Percentiles rank a stretch among this genome's conserved stretches.
Conservation (phyloP, 1,139 yeast species). For the Candida dubliniensis region DNA sequence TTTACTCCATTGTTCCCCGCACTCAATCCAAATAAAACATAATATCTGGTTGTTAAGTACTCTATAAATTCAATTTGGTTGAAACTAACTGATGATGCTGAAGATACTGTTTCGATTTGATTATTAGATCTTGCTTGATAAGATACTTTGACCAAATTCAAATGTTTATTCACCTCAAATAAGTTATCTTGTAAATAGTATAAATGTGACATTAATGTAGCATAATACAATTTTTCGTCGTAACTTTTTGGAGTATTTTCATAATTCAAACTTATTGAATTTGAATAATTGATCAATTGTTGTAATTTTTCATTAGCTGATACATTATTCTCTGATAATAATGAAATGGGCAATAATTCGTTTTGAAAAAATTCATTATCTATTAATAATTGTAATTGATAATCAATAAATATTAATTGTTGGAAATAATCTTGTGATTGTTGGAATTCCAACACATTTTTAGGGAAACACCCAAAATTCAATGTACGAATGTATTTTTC, state of each 20-base stretch:
- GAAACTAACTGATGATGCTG: conserved; percentile 15
- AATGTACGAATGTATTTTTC: conserved; percentile 28
- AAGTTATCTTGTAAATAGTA: conserved; percentile 30
- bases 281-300: conserved; percentile 31
- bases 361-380: conserved; percentile 33
- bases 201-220: conserved; percentile 39
- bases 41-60: conserved; percentile 38
- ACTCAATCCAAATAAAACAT: conserved; percentile 34
- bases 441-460: conserved; percentile 32
- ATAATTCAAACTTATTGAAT: conserved; percentile 31
- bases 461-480: conserved; percentile 43
- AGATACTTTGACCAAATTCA: conserved; percentile 19
- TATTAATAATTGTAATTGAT: conserved; percentile 37
- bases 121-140: conserved; percentile 13
- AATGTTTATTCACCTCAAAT: conserved; percentile 22
- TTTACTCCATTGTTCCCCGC: conserved; percentile 16
- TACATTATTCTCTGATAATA: conserved; percentile 6
- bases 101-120: conserved; percentile 15
- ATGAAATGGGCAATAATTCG: conserved; percentile 25
- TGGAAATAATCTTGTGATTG: conserved; percentile 38
- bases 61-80: conserved; percentile 28
- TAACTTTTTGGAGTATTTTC: conserved; percentile 24
- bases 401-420: conserved; percentile 41
- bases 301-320: conserved; percentile 26
- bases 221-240: conserved; percentile 36